Base-by-base conservation (phyloP, 352 stramenopile species). In the Thalassiosira delicatula region DNA sequence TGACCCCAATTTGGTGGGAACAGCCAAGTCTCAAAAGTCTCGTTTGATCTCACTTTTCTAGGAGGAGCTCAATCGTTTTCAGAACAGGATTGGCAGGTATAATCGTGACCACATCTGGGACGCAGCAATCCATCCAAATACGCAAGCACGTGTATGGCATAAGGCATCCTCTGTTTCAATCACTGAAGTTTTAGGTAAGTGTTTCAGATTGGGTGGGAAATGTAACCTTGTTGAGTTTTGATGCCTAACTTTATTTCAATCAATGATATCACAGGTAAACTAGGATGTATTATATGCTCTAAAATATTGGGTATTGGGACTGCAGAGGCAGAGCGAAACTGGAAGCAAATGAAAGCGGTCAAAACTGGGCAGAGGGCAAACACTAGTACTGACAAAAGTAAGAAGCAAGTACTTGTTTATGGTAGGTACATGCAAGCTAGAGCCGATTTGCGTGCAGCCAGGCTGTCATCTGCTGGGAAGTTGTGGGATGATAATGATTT, bases 71-170 rank as follows among this genome's bases (percentile, higher is more conserved):
- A 7, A 7, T 21, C 23, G 59, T 23, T 70, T 70, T 25, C 40
- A 9, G 0, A 14, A 23, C 3, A 3, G 66, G 46, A 80, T 85
- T 84, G 57, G 57, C 29, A 44, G 71, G 63, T 71, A 86, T 73
- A 60, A 83, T 80, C n/a, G 17, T 66, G 46, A 85, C n/a, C n/a
- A n/a, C n/a, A n/a, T n/a, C n/a, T n/a, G n/a, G n/a, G n/a, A n/a
- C n/a, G n/a, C n/a, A n/a, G n/a, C n/a, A n/a, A n/a, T n/a, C n/a
- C n/a, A n/a, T n/a, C n/a, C n/a, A n/a, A n/a, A n/a, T n/a, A n/a
- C n/a, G n/a, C n/a, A n/a, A n/a, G n/a, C n/a, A n/a, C n/a, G n/a
- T n/a, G n/a, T n/a, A n/a, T n/a, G n/a, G n/a, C n/a, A n/a, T n/a
- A n/a, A n/a, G n/a, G n/a, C n/a, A n/a, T n/a, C n/a, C n/a, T n/a